Base-by-base conservation (phyloP, 768 basidiomycete genomes). In the Mycena albidolilacea region DNA sequence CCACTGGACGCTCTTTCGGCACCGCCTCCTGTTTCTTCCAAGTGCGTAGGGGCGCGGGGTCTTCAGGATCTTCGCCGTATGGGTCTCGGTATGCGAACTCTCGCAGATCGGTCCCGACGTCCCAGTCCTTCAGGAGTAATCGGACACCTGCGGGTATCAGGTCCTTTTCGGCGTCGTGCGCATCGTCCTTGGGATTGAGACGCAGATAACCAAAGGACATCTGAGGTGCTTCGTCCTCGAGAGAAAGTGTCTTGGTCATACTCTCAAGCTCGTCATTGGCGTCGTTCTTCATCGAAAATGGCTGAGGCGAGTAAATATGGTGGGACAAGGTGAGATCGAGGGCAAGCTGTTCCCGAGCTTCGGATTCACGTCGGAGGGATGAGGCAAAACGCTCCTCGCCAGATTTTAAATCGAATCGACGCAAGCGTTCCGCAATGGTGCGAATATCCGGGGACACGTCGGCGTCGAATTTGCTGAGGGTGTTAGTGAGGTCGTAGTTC, bases 51-150 rank as follows among this genome's bases (percentile, higher is more conserved):
- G 72, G 57, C 3, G 35, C 67, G 21, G 72, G 57, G 4, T 79
- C 81, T n/a, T 73, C 71, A n/a, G 76, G 74, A 7, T 72, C 79
- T 37, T 79, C 75, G 57, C 83, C 84, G 77, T 92, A 93, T 0
- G 89, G 88, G 74, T 94, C 91, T 11, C 73, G 79, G 76, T 90
- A 93, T 3, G 78, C 75, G 74, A 89, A 92, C 7, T 85, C 78
- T 3, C 83, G 80, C 5, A 90, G 88, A 79, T 90, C 83, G 3
- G 82, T 74, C 14, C 91, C 90, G 30, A 89, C 71, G 62, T 89
- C 85, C 94, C 94, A 95, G 54, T 93, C 92, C 68, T 87, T 86
- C 67, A 95, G 80, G 50, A 95, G 84, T 23, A 91, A 83, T 38
- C 91, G 86, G 11, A 92, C 90, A 3, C 92, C 92, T 4, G 86